Base-by-base conservation (phyloP, 2,329 filamentous ascomycete species). In the Diplodia corticola region DNA sequence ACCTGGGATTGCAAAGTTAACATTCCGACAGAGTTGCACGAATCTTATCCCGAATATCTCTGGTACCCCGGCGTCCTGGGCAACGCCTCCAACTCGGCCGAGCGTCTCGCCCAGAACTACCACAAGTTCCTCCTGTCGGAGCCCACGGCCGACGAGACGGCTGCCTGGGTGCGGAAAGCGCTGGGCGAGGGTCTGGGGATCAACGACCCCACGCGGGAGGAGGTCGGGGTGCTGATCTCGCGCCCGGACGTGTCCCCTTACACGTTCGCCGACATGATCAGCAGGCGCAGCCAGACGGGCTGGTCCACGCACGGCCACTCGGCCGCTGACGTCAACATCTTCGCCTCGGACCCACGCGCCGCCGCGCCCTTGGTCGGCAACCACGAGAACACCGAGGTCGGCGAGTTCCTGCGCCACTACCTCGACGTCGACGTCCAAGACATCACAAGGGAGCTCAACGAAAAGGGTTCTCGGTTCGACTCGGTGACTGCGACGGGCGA, bases 291-390 rank as follows among this genome's bases (percentile, higher is more conserved):
- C 1, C 92, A 96, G 74, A 87, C 97, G 50, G 96, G 95, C 15
- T 99, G 95, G 95, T 89, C 87, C 69, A 97, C 93, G 0, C 94
- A 97, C 76, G 95, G 95, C 30, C 30, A 24, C 68, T 73, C 74
- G 75, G 95, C 90, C 61, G 93, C 95, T 7, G 95, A 99, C 75
- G 95, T 99, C 57, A 99, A 99, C 78, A 92, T 99, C 70, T 99
- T 98, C 80, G 90, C 91, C 63, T 93, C 91, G 0, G 88, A 91
- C 3, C 83, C 86, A 0, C 83, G 86, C 44, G 80, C 82, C 33
- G 86, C 89, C 0, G 84, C 86, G 50, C 82, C 84, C 15, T 83
- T 97, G 6, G 81, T 86, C 3, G 94, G 94, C 7, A 98, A 98
- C 76, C 89, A 96, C 64, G 95, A 99, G 82, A 99, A 99, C 76